A percentile compares a stretch with the other conserved stretches of the same genome.
phyloP scores from a whole-genome alignment of 805 yeast species.

The Wickerhamomyces chambardii region DNA sequence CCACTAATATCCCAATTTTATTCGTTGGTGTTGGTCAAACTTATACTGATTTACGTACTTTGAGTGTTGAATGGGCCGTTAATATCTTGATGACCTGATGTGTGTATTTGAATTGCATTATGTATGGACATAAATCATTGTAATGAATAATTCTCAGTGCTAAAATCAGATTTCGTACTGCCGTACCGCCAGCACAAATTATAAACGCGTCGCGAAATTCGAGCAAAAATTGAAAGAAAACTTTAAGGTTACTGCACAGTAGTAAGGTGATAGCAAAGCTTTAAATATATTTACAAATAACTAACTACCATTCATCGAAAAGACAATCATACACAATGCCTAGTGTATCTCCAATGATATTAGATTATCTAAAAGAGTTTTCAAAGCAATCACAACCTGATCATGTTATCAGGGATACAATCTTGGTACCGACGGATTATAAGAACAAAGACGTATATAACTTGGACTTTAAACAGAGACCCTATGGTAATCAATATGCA shows the following conservation, averaged over 20 bases:
- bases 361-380: background rate
- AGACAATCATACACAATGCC: background rate
- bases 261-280: too few relatives aligned
- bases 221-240: too few relatives aligned
- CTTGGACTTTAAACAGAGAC: slow-evolving; percentile 23
- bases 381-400: background rate
- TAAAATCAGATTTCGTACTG: too few relatives aligned
- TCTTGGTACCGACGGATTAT: slow-evolving; percentile 6
- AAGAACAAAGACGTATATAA: slow-evolving; percentile 5
- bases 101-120: too few relatives aligned
- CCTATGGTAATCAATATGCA: slow-evolving; percentile 50
- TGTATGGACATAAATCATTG: too few relatives aligned
- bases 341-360: background rate
- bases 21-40: slow-evolving; percentile 98
- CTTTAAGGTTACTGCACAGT: too few relatives aligned
- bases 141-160: too few relatives aligned
- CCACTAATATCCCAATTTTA: slow-evolving; percentile 90
- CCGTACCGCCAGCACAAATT: too few relatives aligned
- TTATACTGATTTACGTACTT: slow-evolving; percentile 84
- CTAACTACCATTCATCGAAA: too few relatives aligned
- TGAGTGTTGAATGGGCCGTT: slow-evolving; percentile 91
- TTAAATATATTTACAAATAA: too few relatives aligned
- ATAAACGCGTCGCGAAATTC: too few relatives aligned
- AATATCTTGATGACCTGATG: slow-evolving; percentile 60
- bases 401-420: slow-evolving; percentile 2